Evolutionary conservation across 306 rosid species (phyloP).

Genomic region (Pterocarpus santalinus): DNA sequence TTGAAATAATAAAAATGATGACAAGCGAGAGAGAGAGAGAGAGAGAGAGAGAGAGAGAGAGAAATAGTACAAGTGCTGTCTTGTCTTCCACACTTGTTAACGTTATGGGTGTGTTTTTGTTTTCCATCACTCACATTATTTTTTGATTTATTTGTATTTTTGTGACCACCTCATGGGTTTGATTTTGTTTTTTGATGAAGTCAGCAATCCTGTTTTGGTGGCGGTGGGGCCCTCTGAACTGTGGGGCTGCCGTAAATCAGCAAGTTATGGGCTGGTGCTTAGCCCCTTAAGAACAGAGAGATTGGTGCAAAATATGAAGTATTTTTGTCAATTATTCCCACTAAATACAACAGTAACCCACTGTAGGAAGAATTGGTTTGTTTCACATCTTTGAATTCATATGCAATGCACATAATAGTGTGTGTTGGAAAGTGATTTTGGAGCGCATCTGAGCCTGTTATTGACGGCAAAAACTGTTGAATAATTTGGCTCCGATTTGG

Average conservation of each 20-base stretch:
- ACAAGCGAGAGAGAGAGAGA: slow-evolving; percentile 8
- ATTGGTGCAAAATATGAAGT: background rate
- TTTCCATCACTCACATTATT: slow-evolving; percentile 10
- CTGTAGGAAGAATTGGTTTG: slow-evolving; percentile 1
- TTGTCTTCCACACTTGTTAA: slow-evolving; percentile 43
- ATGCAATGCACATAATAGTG: background rate
- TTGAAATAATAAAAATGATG: slow-evolving; percentile 44
- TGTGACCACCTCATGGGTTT: slow-evolving; percentile 24
- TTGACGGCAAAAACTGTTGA: slow-evolving; percentile 8
- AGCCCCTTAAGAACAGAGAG: slow-evolving; percentile 38
- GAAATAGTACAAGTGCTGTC: slow-evolving; percentile 3
- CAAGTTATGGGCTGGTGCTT: slow-evolving; percentile 46
- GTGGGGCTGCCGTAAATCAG: slow-evolving; percentile 15
- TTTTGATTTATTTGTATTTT: background rate
- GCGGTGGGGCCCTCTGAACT: slow-evolving; percentile 35
- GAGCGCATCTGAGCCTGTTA: background rate
- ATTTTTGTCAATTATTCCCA: slow-evolving; percentile 40
- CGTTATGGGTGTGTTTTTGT: slow-evolving; percentile 55
- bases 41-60: background rate
- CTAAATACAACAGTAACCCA: slow-evolving; percentile 22
- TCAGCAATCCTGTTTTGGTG: slow-evolving; percentile 47
- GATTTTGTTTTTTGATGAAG: slow-evolving; percentile 41
- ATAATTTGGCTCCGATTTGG: background rate
- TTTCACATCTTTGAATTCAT: slow-evolving; percentile 10
- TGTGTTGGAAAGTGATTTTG: background rate